Evolutionary conservation across 768 basidiomycete genomes (phyloP).

Genomic region (Pisolithus orientalis): DNA sequence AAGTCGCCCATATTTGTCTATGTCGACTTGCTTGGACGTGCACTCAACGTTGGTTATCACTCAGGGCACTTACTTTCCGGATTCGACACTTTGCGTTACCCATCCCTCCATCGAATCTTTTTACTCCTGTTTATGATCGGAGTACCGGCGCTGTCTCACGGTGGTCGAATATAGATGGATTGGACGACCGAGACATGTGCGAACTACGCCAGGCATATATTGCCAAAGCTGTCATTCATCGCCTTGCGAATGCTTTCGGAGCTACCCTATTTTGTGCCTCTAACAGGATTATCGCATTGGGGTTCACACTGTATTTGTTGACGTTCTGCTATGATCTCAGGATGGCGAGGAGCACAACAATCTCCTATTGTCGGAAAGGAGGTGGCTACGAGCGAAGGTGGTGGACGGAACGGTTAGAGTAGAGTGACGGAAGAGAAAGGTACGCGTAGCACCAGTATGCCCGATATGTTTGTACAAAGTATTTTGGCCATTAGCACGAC

Average conservation of each 20-base stretch:
- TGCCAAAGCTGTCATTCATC: conserved; percentile 62
- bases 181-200: conserved; percentile 40
- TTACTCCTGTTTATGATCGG: conserved; percentile 71
- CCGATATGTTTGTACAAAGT: too few species aligned
- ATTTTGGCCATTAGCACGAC: too few species aligned
- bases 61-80: conserved; percentile 45
- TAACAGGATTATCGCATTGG: conserved; percentile 61
- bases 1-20: too few species aligned
- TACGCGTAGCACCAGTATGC: too few species aligned
- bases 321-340: conserved; percentile 71
- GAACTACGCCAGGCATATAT: conserved; percentile 50
- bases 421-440: too few species aligned
- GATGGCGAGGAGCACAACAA: conserved; percentile 33
- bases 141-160: conserved; percentile 58
- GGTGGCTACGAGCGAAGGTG: neutral
- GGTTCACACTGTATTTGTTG: conserved; percentile 67
- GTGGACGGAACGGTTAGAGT: neutral
- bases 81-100: conserved; percentile 58
- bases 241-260: conserved; percentile 56
- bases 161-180: conserved; percentile 67
- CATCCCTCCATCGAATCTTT: conserved; percentile 49
- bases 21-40: too few species aligned
- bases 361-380: neutral
- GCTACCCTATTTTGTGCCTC: conserved; percentile 38
- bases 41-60: conserved; percentile 56